Conservation (phyloP, 192 early-diverging fungal species). For the Coemansia asiatica region DNA sequence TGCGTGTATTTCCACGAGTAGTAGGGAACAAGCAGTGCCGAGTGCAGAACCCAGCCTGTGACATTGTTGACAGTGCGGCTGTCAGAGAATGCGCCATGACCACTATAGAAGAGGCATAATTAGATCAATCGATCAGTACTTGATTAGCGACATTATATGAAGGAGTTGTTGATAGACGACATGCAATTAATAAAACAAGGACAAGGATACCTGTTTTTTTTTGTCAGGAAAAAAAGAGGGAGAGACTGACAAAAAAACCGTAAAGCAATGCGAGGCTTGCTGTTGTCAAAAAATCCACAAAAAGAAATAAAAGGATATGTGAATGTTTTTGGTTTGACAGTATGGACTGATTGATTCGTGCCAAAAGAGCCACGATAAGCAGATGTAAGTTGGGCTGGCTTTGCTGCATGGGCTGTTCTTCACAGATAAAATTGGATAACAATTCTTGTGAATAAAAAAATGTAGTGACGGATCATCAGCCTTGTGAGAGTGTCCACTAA, state of each 20-base stretch:
- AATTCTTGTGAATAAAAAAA: no score
- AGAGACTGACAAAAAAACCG: no score
- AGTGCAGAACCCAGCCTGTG: constrained; percentile 88
- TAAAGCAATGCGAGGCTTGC: no score
- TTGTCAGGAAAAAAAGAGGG: background rate
- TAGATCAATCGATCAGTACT: background rate
- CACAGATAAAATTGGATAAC: no score
- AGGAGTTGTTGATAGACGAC: background rate
- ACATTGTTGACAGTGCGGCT: constrained; percentile 82
- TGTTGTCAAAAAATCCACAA: background rate
- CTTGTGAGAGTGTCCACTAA: no score
- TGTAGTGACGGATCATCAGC: no score
- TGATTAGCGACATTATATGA: background rate
- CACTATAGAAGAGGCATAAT: constrained; percentile 41
- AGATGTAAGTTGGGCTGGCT: background rate
- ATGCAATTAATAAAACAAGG: no score
- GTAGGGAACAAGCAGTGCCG: constrained; percentile 87
- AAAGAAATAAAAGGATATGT: constrained; percentile 2
- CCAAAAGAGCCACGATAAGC: background rate
- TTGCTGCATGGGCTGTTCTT: no score
- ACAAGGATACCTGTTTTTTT: no score
- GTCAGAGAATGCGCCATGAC: constrained; percentile 88
- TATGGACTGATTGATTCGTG: background rate
- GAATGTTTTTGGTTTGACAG: constrained; percentile 7
- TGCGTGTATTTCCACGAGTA: constrained; percentile 92